These are phyloP conservation scores for Cairneyella variabilis DNA, from an alignment of 495 filamentous ascomycete genomes.

Conservation along the genomic window DNA sequence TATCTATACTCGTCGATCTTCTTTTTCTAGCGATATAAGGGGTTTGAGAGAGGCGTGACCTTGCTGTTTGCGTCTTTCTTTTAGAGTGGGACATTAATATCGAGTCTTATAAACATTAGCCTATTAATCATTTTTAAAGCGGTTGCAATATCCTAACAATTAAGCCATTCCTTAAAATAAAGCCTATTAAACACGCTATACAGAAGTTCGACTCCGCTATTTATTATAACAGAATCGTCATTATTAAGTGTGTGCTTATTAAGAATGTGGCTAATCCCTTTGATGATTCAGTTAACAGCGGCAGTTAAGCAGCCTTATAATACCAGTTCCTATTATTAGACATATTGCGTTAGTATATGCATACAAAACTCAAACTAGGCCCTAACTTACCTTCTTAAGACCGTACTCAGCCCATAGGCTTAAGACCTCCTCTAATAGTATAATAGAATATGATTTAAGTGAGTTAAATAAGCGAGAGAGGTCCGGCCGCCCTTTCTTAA, in stretches of 20 bases:
- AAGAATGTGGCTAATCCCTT: constrained; percentile 16
- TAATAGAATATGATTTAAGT: constrained; percentile 19
- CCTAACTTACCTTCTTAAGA: constrained; percentile 16
- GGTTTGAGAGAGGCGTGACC: constrained; percentile 16
- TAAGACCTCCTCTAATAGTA: constrained; percentile 12
- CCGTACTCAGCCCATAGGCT: constrained; percentile 14
- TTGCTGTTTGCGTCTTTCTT: constrained; percentile 16
- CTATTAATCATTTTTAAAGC: constrained; percentile 19
- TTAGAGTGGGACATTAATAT: constrained; percentile 14
- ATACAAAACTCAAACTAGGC: constrained; percentile 4
- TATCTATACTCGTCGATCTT: constrained; percentile 17
- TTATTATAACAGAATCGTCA: constrained; percentile 17
- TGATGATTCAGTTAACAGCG: constrained; percentile 9
- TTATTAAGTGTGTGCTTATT: constrained; percentile 9
- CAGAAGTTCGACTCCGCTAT: constrained; percentile 12
- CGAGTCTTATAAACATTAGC: constrained; percentile 14
- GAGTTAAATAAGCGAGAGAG: constrained; percentile 19
- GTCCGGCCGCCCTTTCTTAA: constrained; percentile 8
- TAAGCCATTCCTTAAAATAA: constrained; percentile 10
- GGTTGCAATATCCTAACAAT: constrained; percentile 17
- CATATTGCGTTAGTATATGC: constrained; percentile 8
- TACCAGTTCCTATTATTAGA: constrained; percentile 17
- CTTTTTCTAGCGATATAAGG: constrained; percentile 15
- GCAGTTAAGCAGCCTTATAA: constrained; percentile 12
- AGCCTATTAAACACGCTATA: constrained; percentile 16